A percentile compares a stretch with the other conserved stretches of the same genome.
Conservation (phyloP, 2,329 filamentous ascomycete genomes). For the Penicillium sp. region DNA sequence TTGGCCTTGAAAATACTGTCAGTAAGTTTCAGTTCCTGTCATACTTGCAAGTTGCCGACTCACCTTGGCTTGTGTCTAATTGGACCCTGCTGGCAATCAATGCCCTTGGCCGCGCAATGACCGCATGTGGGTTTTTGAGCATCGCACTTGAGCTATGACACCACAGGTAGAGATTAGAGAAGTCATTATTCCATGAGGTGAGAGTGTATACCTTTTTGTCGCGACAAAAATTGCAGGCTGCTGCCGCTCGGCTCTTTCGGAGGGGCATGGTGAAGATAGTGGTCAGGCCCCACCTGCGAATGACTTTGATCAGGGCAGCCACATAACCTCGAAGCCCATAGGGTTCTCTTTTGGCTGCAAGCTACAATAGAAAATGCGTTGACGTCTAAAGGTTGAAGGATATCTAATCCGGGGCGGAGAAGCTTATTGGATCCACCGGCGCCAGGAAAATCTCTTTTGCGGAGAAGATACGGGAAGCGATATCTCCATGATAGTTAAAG, state of each 20-base stretch:
- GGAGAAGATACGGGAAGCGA: not conserved
- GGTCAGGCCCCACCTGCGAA: not conserved
- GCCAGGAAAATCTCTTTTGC: not conserved
- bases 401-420: not conserved
- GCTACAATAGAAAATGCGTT: not conserved
- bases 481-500: no score
- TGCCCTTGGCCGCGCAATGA: slow-evolving; percentile 49
- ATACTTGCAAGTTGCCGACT: not conserved
- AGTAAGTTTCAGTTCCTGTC: not conserved
- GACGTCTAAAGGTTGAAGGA: not conserved
- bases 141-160: slow-evolving; percentile 51
- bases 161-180: not conserved
- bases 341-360: not conserved
- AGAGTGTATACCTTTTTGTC: slow-evolving; percentile 30
- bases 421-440: not conserved
- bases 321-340: not conserved
- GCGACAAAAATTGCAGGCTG: slow-evolving; percentile 42
- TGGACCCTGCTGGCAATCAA: slow-evolving; percentile 46
- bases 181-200: not conserved
- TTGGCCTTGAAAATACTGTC: slow-evolving; percentile 16
- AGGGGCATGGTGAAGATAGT: slow-evolving; percentile 13
- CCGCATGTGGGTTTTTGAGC: slow-evolving; percentile 47
- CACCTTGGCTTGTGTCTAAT: slow-evolving; percentile 30
- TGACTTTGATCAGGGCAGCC: not conserved
- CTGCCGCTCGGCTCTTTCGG: slow-evolving; percentile 21